These are phyloP conservation scores for Haplosporangium sp. DNA, from an alignment of 371 early-diverging fungal genomes.

Conservation along the genomic window DNA sequence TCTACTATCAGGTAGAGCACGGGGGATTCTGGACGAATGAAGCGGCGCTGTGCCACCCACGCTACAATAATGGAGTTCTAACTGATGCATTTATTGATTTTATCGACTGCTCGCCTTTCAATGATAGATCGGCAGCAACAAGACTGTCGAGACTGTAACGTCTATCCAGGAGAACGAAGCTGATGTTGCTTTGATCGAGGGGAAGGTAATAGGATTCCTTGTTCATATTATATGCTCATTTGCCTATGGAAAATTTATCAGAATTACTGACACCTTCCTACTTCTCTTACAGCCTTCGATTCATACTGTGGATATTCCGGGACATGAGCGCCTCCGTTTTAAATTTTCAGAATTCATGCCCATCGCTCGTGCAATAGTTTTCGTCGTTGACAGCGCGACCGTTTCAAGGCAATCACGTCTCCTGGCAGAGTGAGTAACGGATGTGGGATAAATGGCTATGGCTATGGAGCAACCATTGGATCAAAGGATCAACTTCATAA, in stretches of 20 bases:
- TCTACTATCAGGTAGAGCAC: slow-evolving; percentile 58
- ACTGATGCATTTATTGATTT: background rate
- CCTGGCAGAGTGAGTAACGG: slow-evolving; percentile 63
- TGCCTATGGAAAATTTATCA: background rate
- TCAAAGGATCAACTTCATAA: background rate
- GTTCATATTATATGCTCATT: too few relatives aligned
- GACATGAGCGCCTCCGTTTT: slow-evolving; percentile 86
- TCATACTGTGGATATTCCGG: slow-evolving; percentile 88
- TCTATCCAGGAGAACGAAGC: slow-evolving; percentile 84
- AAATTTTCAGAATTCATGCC: slow-evolving; percentile 77
- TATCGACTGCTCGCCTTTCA: background rate
- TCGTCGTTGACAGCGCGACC: slow-evolving; percentile 82
- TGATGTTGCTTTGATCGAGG: slow-evolving; percentile 53
- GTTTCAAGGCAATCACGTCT: slow-evolving; percentile 62
- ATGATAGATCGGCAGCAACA: slow-evolving; percentile 64
- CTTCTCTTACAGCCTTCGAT: slow-evolving; percentile 49
- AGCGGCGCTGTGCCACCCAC: background rate
- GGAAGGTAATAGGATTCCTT: slow-evolving; percentile 53
- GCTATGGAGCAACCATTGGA: background rate
- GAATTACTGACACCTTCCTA: background rate
- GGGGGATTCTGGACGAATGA: background rate
- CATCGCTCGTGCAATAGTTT: slow-evolving; percentile 77
- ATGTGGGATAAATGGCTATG: too few relatives aligned
- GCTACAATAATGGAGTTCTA: too few relatives aligned
- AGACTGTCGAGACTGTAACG: slow-evolving; percentile 66